Evolutionary conservation across 2,329 filamentous ascomycete genomes (phyloP).

Genomic region (Ophiostoma sp.): DNA sequence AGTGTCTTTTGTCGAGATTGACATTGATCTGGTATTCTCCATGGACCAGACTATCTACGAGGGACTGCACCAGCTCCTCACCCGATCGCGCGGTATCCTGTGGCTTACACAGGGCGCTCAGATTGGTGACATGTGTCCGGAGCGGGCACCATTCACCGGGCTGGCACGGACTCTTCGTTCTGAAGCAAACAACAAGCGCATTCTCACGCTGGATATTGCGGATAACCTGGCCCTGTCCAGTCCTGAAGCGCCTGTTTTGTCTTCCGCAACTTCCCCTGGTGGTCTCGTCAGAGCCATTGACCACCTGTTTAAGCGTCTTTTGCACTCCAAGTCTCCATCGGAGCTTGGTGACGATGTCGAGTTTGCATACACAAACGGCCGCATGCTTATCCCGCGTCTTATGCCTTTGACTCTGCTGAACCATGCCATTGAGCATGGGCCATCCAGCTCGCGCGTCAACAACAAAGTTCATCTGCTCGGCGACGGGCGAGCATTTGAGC

Average conservation of each 20-base stretch:
- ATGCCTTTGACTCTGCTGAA: constrained; percentile 40
- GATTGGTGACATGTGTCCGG: constrained; percentile 35
- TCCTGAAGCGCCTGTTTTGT: background rate
- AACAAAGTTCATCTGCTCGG: background rate
- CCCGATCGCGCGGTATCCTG: constrained; percentile 38
- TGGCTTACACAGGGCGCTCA: constrained; percentile 46
- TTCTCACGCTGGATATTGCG: constrained; percentile 43
- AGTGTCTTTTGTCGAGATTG: constrained; percentile 45
- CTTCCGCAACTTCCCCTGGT: background rate
- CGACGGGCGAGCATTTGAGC: constrained; percentile 21
- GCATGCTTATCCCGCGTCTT: constrained; percentile 40
- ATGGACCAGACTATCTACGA: constrained; percentile 40
- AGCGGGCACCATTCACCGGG: constrained; percentile 40
- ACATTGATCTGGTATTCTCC: constrained; percentile 35
- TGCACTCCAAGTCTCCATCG: constrained; percentile 21
- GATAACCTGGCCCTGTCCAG: background rate
- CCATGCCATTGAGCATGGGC: constrained; percentile 39
- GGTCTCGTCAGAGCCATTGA: constrained; percentile 1
- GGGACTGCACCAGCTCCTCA: constrained; percentile 39
- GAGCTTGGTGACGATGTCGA: constrained; percentile 33
- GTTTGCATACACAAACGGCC: constrained; percentile 31
- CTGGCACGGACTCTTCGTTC: constrained; percentile 47
- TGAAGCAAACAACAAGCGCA: constrained; percentile 40
- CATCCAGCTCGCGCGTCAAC: background rate
- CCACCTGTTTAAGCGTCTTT: background rate